Percentiles rank a stretch among this genome's conserved stretches.
Evolutionary conservation across 352 stramenopile genomes (phyloP).

Genomic region (Phytophthora nicotianae): DNA sequence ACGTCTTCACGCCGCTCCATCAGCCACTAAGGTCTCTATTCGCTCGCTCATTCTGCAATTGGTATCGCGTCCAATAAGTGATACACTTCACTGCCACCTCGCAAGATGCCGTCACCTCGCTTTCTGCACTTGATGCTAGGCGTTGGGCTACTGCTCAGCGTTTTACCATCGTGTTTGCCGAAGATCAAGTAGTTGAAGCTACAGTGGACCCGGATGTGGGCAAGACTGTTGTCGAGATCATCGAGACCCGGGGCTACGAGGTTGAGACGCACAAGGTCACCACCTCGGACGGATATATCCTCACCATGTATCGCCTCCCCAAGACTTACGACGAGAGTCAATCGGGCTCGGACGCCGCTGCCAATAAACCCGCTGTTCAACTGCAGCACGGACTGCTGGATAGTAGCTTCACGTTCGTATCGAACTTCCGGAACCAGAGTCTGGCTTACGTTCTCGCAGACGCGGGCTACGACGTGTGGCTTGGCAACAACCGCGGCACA

Average conservation of each 20-base stretch:
- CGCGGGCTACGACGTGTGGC: too few species aligned
- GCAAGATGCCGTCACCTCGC: neutral
- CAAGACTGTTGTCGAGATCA: slow-evolving; percentile 29
- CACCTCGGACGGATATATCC: slow-evolving; percentile 59
- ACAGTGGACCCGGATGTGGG: slow-evolving; percentile 31
- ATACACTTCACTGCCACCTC: neutral
- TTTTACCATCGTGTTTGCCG: too few species aligned
- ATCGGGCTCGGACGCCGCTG: slow-evolving; percentile 5
- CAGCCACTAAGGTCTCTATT: neutral
- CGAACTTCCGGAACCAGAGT: too few species aligned
- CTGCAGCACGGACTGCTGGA: too few species aligned
- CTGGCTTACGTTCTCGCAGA: too few species aligned
- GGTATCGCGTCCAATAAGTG: slow-evolving; percentile 5
- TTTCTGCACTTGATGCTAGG: too few species aligned
- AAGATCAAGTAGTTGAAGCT: neutral
- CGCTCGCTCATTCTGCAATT: slow-evolving; percentile 18
- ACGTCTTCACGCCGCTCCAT: neutral
- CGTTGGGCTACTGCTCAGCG: too few species aligned
- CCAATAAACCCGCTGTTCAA: slow-evolving; percentile 45
- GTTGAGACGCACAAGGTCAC: slow-evolving; percentile 51
- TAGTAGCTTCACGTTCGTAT: too few species aligned
- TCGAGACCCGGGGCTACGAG: slow-evolving; percentile 38
- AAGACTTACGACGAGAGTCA: slow-evolving; percentile 49
- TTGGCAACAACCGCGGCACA: slow-evolving; percentile 64
- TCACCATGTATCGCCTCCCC: slow-evolving; percentile 54